Conservation (phyloP, 768 basidiomycete species). For the Xerocomellus amylosporus region DNA sequence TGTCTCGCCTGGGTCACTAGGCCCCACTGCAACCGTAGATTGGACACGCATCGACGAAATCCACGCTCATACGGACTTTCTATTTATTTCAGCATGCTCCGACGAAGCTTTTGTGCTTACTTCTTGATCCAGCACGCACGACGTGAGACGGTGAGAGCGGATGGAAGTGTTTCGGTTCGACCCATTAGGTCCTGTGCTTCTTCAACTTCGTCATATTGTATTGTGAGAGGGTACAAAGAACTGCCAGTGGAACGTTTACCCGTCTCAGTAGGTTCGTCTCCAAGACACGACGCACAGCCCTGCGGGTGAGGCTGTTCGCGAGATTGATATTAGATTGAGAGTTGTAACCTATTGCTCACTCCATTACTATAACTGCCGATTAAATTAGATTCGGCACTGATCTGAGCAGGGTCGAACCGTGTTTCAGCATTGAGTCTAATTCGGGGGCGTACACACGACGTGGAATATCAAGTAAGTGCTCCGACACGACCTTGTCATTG, state of each 20-base stretch:
- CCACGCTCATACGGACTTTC: slow-evolving; percentile 14
- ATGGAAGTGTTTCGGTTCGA: slow-evolving; percentile 8
- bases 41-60: background rate
- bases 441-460: slow-evolving; percentile 1
- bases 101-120: background rate
- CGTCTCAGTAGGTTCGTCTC: slow-evolving; percentile 3
- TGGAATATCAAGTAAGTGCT: background rate
- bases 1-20: background rate
- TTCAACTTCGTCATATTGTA: background rate
- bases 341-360: slow-evolving; percentile 3
- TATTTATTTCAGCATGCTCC: background rate
- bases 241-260: background rate
- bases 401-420: slow-evolving; percentile 8
- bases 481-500: slow-evolving; percentile 9
- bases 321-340: slow-evolving; percentile 17
- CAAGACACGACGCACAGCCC: slow-evolving; percentile 17
- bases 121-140: background rate
- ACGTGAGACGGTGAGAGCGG: slow-evolving; percentile 6
- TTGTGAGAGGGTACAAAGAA: slow-evolving; percentile 2
- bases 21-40: background rate
- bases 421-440: slow-evolving; percentile 8
- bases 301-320: slow-evolving; percentile 1
- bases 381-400: slow-evolving; percentile 10
- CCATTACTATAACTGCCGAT: slow-evolving; percentile 8
- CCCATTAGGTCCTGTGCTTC: slow-evolving; percentile 3